A percentile compares a stretch with the other conserved stretches of the same genome.
These are phyloP conservation scores for Coccomyxa sp. DNA, from an alignment of 139 green algal species.

Conservation along the genomic window DNA sequence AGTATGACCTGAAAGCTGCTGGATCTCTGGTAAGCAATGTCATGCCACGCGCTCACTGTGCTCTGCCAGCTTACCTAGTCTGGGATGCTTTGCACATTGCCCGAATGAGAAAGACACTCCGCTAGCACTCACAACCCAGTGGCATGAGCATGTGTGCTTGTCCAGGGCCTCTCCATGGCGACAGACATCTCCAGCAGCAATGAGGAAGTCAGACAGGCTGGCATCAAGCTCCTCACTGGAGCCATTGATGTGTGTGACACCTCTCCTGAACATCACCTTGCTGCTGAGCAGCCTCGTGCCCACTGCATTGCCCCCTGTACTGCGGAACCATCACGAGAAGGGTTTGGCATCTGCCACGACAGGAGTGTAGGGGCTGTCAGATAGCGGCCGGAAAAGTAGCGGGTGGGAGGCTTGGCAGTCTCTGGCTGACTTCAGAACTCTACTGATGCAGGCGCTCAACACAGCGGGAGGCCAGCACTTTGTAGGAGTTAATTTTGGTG, in stretches of 20 bases:
- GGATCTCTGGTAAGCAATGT: background rate
- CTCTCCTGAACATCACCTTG: no score
- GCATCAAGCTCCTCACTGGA: constrained; percentile 10
- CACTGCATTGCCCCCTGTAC: no score
- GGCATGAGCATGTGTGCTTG: background rate
- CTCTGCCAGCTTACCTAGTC: background rate
- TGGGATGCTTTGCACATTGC: background rate
- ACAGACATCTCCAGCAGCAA: constrained; percentile 20
- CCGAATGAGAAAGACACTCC: background rate
- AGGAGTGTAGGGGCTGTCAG: background rate
- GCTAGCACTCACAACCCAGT: no score
- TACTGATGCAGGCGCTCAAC: constrained; percentile 11
- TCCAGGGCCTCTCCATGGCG: constrained; percentile 12
- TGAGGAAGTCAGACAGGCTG: background rate
- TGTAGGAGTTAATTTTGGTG: constrained; percentile 25
- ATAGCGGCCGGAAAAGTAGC: no score
- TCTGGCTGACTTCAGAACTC: background rate
- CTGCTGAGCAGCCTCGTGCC: no score
- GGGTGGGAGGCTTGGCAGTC: background rate
- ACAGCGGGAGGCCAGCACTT: constrained; percentile 13
- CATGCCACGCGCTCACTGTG: no score
- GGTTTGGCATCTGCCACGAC: background rate
- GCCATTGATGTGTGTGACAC: constrained; percentile 10
- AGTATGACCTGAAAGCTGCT: background rate
- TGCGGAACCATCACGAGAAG: no score